Evolutionary conservation across 164 flowering plant genomes (phyloP), one percentile per base, ranked within the genome.

Genomic region (Kingdonia uniflora): DNA sequence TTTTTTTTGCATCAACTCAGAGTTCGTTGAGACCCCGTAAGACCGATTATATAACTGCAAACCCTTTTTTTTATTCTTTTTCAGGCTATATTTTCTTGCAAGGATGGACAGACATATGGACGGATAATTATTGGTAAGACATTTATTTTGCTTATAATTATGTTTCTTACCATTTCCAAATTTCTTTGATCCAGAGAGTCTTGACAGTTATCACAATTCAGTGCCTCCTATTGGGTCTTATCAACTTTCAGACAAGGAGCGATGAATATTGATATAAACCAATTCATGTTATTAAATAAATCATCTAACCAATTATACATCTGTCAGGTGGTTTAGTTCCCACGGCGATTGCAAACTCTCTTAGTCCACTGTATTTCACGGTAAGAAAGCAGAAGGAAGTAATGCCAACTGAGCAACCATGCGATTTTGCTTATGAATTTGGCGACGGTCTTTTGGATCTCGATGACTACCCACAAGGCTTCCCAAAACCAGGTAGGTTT

Each of bases 321-420:
- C 19, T 49, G 12, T 40, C 72, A 81, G 95, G 76, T 55, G 81
- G 73, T 51, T 64, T 78, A 5, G 5, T 72, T 44, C 51, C 81
- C 21, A 39, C 59, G 38, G 58, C 70, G 59, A 46, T 81, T 42
- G 39, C 69, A 24, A 73, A 70, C 52, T 69, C 75, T 43, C 47
- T 57, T 37, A 29, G 68, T 61, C 95, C 95, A 33, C 55, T 83
- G 46, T 86, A 86, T 58, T 86, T 86, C 42, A 66, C 44, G 15
- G 78, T 81, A 51, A 76, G 42, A 50, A 52, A 81, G 20, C 46
- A 54, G 8, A 70, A 64, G 62, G 89, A 87, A 74, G 82, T 87
- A 40, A 73, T 87, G 87, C 47, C 91, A 38, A 87, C 95, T 35
- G 91, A 80, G 63, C 77, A 84, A 65, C 91, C 95, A 21, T 84